These are phyloP conservation scores for Malassezia vespertilionis DNA, from an alignment of 1,284 basidiomycete species.

Conservation along the genomic window DNA sequence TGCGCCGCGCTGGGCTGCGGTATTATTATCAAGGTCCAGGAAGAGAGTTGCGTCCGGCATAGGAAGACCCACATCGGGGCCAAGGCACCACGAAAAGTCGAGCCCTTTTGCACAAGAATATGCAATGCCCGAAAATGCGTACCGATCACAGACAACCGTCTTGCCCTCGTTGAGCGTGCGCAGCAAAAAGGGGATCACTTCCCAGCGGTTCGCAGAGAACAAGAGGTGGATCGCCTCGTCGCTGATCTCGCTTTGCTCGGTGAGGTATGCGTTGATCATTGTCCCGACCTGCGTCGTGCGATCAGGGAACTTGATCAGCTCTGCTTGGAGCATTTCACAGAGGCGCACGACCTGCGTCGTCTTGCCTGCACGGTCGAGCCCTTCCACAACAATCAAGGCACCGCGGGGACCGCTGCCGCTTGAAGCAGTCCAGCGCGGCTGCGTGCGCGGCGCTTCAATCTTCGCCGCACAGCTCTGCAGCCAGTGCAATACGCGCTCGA, in stretches of 20 bases:
- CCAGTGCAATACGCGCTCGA: constrained; percentile 2
- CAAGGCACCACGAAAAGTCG: constrained; percentile 64
- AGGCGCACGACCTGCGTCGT: constrained; percentile 42
- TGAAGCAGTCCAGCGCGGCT: not conserved
- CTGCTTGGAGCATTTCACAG: constrained; percentile 23
- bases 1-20: constrained; percentile 64
- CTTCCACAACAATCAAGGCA: constrained; percentile 43
- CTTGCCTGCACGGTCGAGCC: constrained; percentile 45
- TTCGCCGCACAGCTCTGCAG: not conserved
- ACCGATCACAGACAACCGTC: constrained; percentile 77
- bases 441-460: not conserved
- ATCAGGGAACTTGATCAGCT: constrained; percentile 52
- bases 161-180: constrained; percentile 58
- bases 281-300: constrained; percentile 79
- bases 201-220: constrained; percentile 96
- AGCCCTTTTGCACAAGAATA: constrained; percentile 75
- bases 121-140: constrained; percentile 91
- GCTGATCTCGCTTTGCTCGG: constrained; percentile 70
- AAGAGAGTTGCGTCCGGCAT: constrained; percentile 79
- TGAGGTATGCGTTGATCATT: constrained; percentile 85
- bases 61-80: constrained; percentile 74
- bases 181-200: constrained; percentile 55
- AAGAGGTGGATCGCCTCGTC: constrained; percentile 85
- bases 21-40: constrained; percentile 66
- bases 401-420: constrained; percentile 19